A percentile compares a stretch with the other conserved stretches of the same genome.
These are phyloP conservation scores for Helenozyma rhizophorensis DNA, from an alignment of 805 yeast species.

Conservation along the genomic window DNA sequence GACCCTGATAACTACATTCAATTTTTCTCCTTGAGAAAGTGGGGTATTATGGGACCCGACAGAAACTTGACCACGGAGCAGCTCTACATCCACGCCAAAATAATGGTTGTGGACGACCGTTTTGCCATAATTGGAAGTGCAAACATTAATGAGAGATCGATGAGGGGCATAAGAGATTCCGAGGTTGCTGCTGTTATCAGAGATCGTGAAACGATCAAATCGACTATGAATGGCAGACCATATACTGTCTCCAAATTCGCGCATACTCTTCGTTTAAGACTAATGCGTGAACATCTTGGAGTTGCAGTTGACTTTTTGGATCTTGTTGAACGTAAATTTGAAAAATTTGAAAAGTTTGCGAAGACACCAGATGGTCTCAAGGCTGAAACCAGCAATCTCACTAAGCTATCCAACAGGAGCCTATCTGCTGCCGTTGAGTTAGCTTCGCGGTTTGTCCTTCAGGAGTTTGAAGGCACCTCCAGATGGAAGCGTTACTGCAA, in stretches of 20 bases:
- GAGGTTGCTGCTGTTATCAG: conserved; percentile 88
- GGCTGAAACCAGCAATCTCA: conserved; percentile 43
- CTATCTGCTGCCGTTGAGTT: conserved; percentile 72
- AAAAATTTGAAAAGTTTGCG: conserved; percentile 44
- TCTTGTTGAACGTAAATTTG: conserved; percentile 69
- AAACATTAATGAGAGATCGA: conserved; percentile 92
- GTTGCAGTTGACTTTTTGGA: conserved; percentile 86
- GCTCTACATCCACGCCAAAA: conserved; percentile 88
- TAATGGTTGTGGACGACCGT: conserved; percentile 88
- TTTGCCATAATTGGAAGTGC: conserved; percentile 96
- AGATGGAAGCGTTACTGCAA: conserved; percentile 39
- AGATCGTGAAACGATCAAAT: conserved; percentile 66
- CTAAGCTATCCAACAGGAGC: conserved; percentile 24
- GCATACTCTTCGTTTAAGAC: conserved; percentile 78
- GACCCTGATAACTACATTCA: conserved; percentile 89
- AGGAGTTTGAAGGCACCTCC: conserved; percentile 42
- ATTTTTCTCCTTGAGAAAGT: conserved; percentile 86
- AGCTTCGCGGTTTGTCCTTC: conserved; percentile 65
- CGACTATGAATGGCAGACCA: conserved; percentile 79
- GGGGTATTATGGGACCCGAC: conserved; percentile 87
- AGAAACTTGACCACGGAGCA: conserved; percentile 81
- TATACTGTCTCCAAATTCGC: conserved; percentile 85
- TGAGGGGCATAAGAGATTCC: conserved; percentile 91
- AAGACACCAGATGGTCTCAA: conserved; percentile 35
- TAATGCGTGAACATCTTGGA: conserved; percentile 97